Evolutionary conservation across 345 rosid genomes (phyloP).

Genomic region (Acer saccharum): DNA sequence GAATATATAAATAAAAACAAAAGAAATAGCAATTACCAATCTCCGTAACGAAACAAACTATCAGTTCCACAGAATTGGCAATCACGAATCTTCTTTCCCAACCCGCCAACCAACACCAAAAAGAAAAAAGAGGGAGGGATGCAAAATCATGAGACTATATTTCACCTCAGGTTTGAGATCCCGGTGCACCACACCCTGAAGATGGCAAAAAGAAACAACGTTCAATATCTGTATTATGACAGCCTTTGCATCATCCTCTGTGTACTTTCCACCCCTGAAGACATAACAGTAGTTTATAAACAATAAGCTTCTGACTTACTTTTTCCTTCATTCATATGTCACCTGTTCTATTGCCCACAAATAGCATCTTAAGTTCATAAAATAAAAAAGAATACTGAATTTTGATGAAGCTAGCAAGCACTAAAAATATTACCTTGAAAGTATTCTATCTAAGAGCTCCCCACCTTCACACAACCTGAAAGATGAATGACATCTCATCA

Average conservation of each 20-base stretch:
- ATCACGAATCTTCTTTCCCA: background rate
- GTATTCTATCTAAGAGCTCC: slow-evolving; percentile 95
- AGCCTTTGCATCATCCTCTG: slow-evolving; percentile 93
- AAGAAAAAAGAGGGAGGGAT: background rate
- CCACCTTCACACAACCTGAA: slow-evolving; percentile 96
- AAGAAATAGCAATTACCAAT: slow-evolving; percentile 9
- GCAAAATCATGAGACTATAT: slow-evolving; percentile 1
- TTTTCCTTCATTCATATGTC: slow-evolving; percentile 14
- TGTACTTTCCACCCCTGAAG: slow-evolving; percentile 92
- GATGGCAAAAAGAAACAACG: slow-evolving; percentile 94
- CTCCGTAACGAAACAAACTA: background rate
- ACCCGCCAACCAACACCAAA: background rate
- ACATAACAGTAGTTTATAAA: slow-evolving; percentile 16
- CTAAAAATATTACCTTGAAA: slow-evolving; percentile 66
- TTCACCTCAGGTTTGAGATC: slow-evolving; percentile 98
- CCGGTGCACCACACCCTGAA: slow-evolving; percentile 97
- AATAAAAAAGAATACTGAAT: background rate
- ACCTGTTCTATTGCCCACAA: background rate
- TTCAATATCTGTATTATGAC: slow-evolving; percentile 88
- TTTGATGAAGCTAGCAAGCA: background rate
- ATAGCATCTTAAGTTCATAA: background rate
- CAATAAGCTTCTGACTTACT: slow-evolving; percentile 7
- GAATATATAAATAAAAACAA: slow-evolving; percentile 15
- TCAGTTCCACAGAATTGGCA: background rate
- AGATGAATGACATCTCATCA: slow-evolving; percentile 21